These are phyloP conservation scores for Leccinum aurantiacum DNA, from an alignment of 768 basidiomycete species.

Conservation along the genomic window DNA sequence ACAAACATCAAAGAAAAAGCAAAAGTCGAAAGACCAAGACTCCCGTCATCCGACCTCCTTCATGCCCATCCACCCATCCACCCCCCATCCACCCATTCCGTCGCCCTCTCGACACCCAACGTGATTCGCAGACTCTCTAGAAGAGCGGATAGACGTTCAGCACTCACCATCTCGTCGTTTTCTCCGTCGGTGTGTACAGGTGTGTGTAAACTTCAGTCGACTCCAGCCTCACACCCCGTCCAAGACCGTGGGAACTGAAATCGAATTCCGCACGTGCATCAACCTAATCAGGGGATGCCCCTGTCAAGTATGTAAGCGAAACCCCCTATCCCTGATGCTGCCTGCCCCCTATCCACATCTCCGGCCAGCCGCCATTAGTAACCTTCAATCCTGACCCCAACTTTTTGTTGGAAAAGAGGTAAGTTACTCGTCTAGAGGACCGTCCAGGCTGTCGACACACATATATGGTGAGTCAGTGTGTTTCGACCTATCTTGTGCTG, in stretches of 20 bases:
- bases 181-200: constrained; percentile 25
- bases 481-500: background rate
- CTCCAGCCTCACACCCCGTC: constrained; percentile 5
- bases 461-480: background rate
- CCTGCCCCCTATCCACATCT: no score
- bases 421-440: background rate
- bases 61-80: constrained; percentile 17
- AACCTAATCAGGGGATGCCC: background rate
- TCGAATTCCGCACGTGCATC: background rate
- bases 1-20: background rate
- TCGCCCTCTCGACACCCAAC: constrained; percentile 15
- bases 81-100: constrained; percentile 19
- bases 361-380: no score
- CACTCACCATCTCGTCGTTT: constrained; percentile 49
- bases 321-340: no score
- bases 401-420: background rate
- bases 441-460: no score
- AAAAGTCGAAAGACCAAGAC: background rate
- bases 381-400: background rate
- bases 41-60: constrained; percentile 36
- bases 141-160: constrained; percentile 13
- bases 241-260: constrained; percentile 23
- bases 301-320: background rate
- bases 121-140: background rate
- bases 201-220: background rate